Base-by-base conservation (phyloP, 1,284 basidiomycete species). In the Apiotrichum sp. region DNA sequence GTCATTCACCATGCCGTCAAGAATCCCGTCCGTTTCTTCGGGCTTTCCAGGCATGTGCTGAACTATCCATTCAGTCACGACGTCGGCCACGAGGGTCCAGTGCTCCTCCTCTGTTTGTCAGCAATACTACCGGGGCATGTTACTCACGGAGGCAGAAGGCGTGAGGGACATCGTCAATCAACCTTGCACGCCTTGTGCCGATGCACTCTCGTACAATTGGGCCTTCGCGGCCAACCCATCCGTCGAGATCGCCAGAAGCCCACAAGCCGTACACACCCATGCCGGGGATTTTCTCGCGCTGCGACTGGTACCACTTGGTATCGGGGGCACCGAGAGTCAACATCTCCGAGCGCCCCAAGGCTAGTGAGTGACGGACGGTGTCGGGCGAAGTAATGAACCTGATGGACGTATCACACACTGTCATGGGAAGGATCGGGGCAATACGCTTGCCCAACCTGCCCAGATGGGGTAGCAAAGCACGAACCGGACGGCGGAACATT, bases 311-410 rank as follows among this genome's bases (percentile, higher is more conserved):
- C 68, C 67, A 74, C 2, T 57, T 68, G 33, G 69, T 34, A 57
- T 78, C 74, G 1, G 71, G 72, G 5, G 58, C 65, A 7, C 45
- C 51, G 50, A 78, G 75, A 4, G 56, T 42, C 6, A 56, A 48
- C 73, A 78, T 73, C 64, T 78, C 76, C 1, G 70, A 71, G 13
- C 55, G 49, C 6, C 68, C 67, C n/a, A 77, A 65, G 14, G 56
- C 57, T 9, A 78, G 65, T 2, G 68, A 67, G 36, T 74, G 62
- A 2, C 54, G 40, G 31, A 78, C 65, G 4, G 70, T 69, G 3
- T 58, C 56, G 0, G 71, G 66, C 0, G 69, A 70, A 1, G 58
- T 56, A 29, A 78, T 61, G 32, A 78, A 63, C 14, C 63, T 56
- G 14, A 67, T 53, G 4, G 69, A 71, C 0, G 70, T 65, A 4